Percentiles rank a stretch among this genome's conserved stretches.
These are phyloP conservation scores for Russula sp. DNA, from an alignment of 768 basidiomycete genomes.

Conservation along the genomic window DNA sequence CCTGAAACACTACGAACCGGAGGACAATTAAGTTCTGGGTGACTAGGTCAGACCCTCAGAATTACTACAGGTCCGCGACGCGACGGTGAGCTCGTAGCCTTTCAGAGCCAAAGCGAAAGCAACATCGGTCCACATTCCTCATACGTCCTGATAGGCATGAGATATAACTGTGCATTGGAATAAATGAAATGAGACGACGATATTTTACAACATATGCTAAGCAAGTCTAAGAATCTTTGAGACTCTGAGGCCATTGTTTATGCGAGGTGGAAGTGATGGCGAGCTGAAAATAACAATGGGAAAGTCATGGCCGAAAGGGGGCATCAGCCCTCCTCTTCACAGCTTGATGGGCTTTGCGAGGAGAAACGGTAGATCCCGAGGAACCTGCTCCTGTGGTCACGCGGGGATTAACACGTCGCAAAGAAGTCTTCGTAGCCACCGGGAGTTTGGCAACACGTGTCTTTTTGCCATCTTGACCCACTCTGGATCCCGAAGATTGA, in stretches of 20 bases:
- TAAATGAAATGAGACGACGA: slow-evolving; percentile 4
- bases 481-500: slow-evolving; percentile 3
- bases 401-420: slow-evolving; percentile 9
- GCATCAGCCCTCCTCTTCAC: background rate
- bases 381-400: background rate
- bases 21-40: too few relatives aligned
- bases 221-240: slow-evolving; percentile 6
- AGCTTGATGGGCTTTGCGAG: slow-evolving; percentile 2
- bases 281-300: background rate
- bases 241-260: background rate
- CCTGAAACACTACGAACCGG: too few relatives aligned
- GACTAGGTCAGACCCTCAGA: too few relatives aligned
- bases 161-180: slow-evolving; percentile 3
- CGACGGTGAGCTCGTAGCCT: background rate
- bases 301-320: slow-evolving; percentile 11
- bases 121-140: too few relatives aligned
- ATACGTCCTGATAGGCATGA: background rate
- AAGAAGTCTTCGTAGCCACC: slow-evolving; percentile 18
- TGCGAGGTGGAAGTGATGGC: background rate
- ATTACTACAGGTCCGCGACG: too few relatives aligned
- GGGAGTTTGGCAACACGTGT: background rate
- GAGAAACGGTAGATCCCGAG: background rate
- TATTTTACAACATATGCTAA: slow-evolving; percentile 19
- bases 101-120: background rate
- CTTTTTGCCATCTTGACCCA: slow-evolving; percentile 1